Base-by-base conservation (phyloP, 768 basidiomycete genomes). In the Cyclocybe aegerita region DNA sequence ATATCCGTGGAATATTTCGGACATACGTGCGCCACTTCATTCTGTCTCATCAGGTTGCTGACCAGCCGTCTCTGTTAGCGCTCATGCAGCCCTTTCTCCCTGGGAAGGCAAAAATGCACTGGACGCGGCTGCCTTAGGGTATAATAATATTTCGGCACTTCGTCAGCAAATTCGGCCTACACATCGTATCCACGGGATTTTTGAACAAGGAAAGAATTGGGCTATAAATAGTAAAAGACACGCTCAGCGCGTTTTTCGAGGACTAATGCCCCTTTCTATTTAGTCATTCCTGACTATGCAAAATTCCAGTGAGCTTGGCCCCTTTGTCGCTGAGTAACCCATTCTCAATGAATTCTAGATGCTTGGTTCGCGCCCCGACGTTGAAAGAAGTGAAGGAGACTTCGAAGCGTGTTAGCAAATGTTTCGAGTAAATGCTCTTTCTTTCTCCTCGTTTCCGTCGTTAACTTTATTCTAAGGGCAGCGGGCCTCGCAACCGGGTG, bases 91-190 rank as follows among this genome's bases (percentile, higher is more conserved):
- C 1, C 70, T 88, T 23, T 86, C 85, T 15, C 91, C 90, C 16
- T 93, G 91, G 90, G 87, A 92, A 64, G 91, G 90, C 1, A 76
- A 74, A 52, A 93, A 93, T 54, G 85, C 91, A 1, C 67, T 93
- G 9, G 92, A 95, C 61, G 93, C 93, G 0, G 90, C 90, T n/a
- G 86, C 93, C 4, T 74, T 91, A 3, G 86, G 88, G 3, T 93
- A 94, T 62, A 86, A 79, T 43, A 88, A 84, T 46, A 83, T 94
- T 23, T 83, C 88, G 0, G 82, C 83, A 6, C 74, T 94, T 17
- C 81, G 93, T 11, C 93, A 95, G 65, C 93, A 94, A 59, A 74
- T 91, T 11, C 76, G 78, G 46, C 89, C 93, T 0, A 83, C 83
- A 0, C 81, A 86, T 55, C 83, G 91, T 35, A 80, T 91, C 3